phyloP scores from a whole-genome alignment of 148 eudicot species.

The Rhododendron molle region DNA sequence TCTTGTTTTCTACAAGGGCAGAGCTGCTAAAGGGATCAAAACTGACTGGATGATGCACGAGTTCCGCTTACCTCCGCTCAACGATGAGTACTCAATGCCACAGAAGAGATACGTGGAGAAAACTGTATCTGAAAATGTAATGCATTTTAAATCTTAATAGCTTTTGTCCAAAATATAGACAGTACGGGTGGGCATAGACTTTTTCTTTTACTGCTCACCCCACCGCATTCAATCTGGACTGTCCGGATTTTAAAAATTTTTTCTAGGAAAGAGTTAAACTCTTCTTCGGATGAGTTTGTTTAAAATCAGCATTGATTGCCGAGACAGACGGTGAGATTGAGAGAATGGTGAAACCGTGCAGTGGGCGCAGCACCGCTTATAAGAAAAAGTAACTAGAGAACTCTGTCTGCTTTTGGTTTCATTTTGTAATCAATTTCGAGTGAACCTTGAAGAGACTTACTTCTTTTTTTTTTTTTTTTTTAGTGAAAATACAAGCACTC shows the following conservation, averaged over 20 bases:
- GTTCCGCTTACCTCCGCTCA: constrained; percentile 76
- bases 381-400: neutral
- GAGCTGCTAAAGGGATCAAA: constrained; percentile 85
- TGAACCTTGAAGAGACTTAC: neutral
- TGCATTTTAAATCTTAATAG: neutral
- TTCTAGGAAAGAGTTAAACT: too few species aligned
- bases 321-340: too few species aligned
- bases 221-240: too few species aligned
- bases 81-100: constrained; percentile 20
- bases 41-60: constrained; percentile 99
- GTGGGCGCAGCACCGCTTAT: too few species aligned
- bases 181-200: too few species aligned
- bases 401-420: neutral
- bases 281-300: too few species aligned
- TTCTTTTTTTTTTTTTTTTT: neutral
- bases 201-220: too few species aligned
- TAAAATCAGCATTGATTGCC: too few species aligned
- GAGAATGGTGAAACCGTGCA: too few species aligned
- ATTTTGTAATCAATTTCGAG: neutral
- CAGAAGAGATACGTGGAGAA: constrained; percentile 44
- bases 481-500: neutral
- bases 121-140: constrained; percentile 49
- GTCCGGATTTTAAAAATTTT: too few species aligned
- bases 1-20: constrained; percentile 89
- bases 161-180: neutral